phyloP scores from a whole-genome alignment of 83 land plant genomes.

The Picea abies region DNA sequence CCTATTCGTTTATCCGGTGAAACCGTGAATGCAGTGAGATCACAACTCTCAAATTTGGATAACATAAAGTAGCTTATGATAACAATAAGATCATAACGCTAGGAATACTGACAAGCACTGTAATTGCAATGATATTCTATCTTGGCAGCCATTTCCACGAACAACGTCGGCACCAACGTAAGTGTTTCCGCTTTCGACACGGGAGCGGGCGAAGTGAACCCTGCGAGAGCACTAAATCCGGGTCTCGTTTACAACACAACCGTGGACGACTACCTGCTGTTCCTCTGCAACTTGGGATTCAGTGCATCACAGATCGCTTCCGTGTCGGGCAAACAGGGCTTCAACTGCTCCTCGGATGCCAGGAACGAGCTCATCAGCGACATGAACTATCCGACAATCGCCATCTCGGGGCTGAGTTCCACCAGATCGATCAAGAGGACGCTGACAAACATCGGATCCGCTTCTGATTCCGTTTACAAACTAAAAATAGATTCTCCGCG shows the following conservation, averaged over 20 bases:
- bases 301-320: conserved; percentile 22
- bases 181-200: conserved; percentile 48
- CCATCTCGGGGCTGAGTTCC: conserved; percentile 32
- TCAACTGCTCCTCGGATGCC: no score
- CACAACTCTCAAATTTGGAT: no score
- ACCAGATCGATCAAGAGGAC: conserved; percentile 9
- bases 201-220: conserved; percentile 77
- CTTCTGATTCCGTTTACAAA: no score
- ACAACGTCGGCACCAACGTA: conserved; percentile 33
- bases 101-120: no score
- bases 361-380: conserved; percentile 38
- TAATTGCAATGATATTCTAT: no score
- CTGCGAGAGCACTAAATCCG: conserved; percentile 63
- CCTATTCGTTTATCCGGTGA: no score
- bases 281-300: conserved; percentile 67
- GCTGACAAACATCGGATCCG: no score
- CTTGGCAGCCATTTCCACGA: conserved; percentile 43
- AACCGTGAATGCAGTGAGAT: no score
- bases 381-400: no score
- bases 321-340: conserved; percentile 38
- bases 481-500: conserved; percentile 38
- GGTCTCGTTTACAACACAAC: conserved; percentile 70
- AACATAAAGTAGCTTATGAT: no score
- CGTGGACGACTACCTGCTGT: conserved; percentile 55
- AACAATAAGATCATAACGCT: no score